Conservation (phyloP, 129 eudicot genomes). For the Dittrichia graveolens region DNA sequence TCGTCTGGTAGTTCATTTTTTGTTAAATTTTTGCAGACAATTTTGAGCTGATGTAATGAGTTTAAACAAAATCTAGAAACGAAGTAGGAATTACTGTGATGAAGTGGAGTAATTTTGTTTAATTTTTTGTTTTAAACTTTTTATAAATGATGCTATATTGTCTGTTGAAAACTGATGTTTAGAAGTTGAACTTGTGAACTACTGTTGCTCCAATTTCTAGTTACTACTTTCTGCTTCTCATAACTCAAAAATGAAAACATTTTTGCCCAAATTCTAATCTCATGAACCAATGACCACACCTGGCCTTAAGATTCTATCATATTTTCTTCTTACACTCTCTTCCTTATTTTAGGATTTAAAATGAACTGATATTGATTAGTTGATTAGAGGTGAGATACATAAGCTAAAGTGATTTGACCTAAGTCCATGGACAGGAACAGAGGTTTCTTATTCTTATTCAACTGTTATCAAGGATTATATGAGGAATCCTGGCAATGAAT, state of each 20-base stretch:
- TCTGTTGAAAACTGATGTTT: background rate
- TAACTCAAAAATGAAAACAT: slow-evolving; percentile 1
- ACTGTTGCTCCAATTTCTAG: background rate
- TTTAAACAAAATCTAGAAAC: slow-evolving; percentile 4
- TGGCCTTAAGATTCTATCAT: too few species aligned
- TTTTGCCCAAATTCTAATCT: slow-evolving; percentile 2
- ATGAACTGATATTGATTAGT: slow-evolving; percentile 11
- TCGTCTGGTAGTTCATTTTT: background rate
- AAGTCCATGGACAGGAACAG: too few species aligned
- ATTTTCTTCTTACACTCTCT: too few species aligned
- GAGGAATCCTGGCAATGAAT: too few species aligned
- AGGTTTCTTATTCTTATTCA: too few species aligned
- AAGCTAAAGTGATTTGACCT: too few species aligned
- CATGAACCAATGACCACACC: too few species aligned
- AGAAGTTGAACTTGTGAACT: slow-evolving; percentile 13
- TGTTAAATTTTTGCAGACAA: too few species aligned
- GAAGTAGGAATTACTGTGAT: slow-evolving; percentile 17
- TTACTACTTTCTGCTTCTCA: background rate
- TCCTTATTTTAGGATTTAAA: background rate
- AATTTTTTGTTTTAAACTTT: background rate
- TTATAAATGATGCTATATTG: slow-evolving; percentile 7
- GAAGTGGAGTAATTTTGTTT: background rate
- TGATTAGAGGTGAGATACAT: background rate
- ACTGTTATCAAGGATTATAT: too few species aligned
- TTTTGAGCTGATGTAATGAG: background rate